Evolutionary conservation across 148 eudicot genomes (phyloP), one percentile per base, ranked within the genome.

Genomic region (Limonium bicolor): DNA sequence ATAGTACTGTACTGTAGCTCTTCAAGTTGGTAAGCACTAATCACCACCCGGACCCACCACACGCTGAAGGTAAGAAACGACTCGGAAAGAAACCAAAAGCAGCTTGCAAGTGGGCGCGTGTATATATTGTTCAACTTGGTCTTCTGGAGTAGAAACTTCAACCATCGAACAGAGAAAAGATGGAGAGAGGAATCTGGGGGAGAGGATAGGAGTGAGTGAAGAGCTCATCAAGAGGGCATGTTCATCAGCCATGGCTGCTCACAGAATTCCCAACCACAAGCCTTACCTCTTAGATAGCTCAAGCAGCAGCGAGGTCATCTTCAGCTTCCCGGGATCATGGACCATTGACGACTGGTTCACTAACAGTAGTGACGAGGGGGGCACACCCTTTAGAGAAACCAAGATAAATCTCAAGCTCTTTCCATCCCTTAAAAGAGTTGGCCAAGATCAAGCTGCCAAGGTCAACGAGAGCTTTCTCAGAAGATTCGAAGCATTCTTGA

Each of bases 321-420:
- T 82, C 20, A 68, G 64, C 36, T 82, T 87, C 35, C 29, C 90
- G 2, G 90, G 94, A n/a, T 56, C 82, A 20, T 79, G 82, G 88
- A 60, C 58, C 29, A 48, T 56, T 11, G 61, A 59, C 25, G 74
- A 79, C 27, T 82, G 79, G 77, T 78, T 59, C 35, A 39, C 53
- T 6, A 37, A 54, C 41, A n/a, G n/a, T n/a, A n/a, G n/a, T n/a
- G n/a, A n/a, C n/a, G 18, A 8, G 7, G 30, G 30, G 7, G 3
- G 19, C 30, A 53, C 46, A 24, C 53, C 82, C 16, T 87, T 82
- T 16, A 88, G 96, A 26, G 73, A 62, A 35, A 28, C 41, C 4
- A 69, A 71, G 50, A 61, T 79, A 12, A 49, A 73, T 50, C 50
- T 56, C 21, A 24, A 47, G 4, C 27, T 59, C 53, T 87, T 87